Percentiles rank a stretch among this genome's conserved stretches.
Conservation (phyloP, 371 early-diverging fungal genomes). For the Caulochytrium protostelioides region DNA sequence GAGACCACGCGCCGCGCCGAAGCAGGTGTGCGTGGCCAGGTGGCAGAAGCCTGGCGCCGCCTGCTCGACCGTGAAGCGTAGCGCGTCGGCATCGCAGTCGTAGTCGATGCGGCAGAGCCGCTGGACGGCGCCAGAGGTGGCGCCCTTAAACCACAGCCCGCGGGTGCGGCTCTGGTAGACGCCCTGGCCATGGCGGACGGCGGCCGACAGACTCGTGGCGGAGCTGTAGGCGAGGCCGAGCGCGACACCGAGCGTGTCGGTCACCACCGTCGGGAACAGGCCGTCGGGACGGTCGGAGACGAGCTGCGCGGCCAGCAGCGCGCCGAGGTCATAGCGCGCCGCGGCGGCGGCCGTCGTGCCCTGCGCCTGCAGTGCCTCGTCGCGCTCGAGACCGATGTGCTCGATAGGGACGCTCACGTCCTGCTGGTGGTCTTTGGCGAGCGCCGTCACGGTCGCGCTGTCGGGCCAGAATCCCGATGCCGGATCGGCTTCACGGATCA, state of each 20-base stretch:
- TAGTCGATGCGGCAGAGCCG: conserved; percentile 42
- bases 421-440: too few species aligned
- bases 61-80: conserved; percentile 72
- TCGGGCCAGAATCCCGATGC: too few species aligned
- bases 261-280: conserved; percentile 73
- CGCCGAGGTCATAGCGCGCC: too few species aligned
- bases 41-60: conserved; percentile 85
- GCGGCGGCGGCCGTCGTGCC: too few species aligned
- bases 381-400: too few species aligned
- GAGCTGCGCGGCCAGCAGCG: too few species aligned
- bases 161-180: conserved; percentile 79
- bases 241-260: conserved; percentile 63
- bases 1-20: conserved; percentile 56
- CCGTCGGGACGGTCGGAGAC: conserved; percentile 71
- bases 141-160: conserved; percentile 89
- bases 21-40: conserved; percentile 70
- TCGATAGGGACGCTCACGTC: too few species aligned
- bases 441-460: too few species aligned
- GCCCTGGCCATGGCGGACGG: conserved; percentile 53
- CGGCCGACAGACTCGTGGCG: conserved; percentile 53
- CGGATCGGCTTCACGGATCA: too few species aligned
- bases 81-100: conserved; percentile 81
- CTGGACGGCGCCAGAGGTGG: conserved; percentile 81
- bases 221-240: conserved; percentile 83
- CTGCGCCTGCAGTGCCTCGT: too few species aligned